Evolutionary conservation across 164 flowering plant species (phyloP), one percentile per base, ranked within the genome.

Genomic region (Dillenia suffruticosa): DNA sequence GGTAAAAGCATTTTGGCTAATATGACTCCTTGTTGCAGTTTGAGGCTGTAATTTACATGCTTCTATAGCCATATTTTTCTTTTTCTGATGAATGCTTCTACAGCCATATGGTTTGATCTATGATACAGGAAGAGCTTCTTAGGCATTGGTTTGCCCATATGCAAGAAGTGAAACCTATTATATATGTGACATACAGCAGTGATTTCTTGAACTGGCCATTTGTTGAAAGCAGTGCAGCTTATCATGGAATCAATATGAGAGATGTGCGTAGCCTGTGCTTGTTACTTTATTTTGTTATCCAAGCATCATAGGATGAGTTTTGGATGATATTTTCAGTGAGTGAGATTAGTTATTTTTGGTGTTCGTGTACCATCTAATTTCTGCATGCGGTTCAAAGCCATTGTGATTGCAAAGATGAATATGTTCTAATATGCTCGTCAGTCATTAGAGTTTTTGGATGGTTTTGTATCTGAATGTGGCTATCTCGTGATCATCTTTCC

Each of bases 151-250:
- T 95, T 84, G 59, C 80, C 46, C 97, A 95, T 71, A 95, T 95
- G 99, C 83, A 58, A 77, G 97, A 84, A 69, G 82, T 90, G 75
- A 95, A 90, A 70, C 99, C 99, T 76, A 96, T 97, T 58, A 92
- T 95, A 53, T 95, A 90, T 73, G 99, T 92, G 44, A 90, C 97
- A 43, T 95, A 95, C 72, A 95, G 92, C 54, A 97, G 99, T 40
- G 97, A 95, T 72, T 95, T 79, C 67, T 95, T 95, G 76, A 97
- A 95, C 66, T 95, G 99, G 99, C 99, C 99, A 55, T 95, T 95
- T 68, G 40, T 95, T 64, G 99, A 92, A 77, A 81, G 62, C 55
- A 85, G 99, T 79, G 99, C 99, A 57, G 80, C 89, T n/a, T 72
- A 77, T 74, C 89, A 95, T 69, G 99, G 97, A 55, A 63, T 86